These are phyloP conservation scores for Mucor sp. DNA, from an alignment of 371 early-diverging fungal genomes.

Conservation along the genomic window DNA sequence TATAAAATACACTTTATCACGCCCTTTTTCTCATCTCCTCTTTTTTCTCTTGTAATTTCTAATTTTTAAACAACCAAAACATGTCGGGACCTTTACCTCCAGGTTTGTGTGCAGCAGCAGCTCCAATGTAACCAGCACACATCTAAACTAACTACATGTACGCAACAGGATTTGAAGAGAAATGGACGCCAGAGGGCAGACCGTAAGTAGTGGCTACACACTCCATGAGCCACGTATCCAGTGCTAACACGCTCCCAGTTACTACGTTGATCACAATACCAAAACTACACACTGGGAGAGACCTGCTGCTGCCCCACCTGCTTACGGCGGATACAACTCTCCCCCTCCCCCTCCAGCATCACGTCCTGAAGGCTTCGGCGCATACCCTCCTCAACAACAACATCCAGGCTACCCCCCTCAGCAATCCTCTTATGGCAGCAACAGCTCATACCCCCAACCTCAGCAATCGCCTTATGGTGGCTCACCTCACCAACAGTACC, in stretches of 20 bases:
- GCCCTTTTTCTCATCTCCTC: background rate
- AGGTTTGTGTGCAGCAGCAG: conserved; percentile 6
- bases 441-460: background rate
- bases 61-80: background rate
- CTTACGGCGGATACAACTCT: conserved; percentile 22
- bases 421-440: background rate
- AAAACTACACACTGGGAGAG: conserved; percentile 66
- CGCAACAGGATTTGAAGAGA: conserved; percentile 43
- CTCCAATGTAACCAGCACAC: background rate
- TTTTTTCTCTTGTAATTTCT: background rate
- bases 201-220: conserved; percentile 26
- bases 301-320: conserved; percentile 31
- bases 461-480: background rate
- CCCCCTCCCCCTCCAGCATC: background rate
- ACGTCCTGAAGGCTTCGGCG: no score
- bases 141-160: background rate
- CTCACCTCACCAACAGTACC: no score
- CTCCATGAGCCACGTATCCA: background rate
- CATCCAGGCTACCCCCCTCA: conserved; percentile 1
- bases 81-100: conserved; percentile 48
- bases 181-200: conserved; percentile 41
- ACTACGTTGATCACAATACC: conserved; percentile 60
- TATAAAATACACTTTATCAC: background rate
- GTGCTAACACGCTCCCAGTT: conserved; percentile 23
- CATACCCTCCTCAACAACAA: conserved; percentile 15